Evolutionary conservation across 1,139 yeast genomes (phyloP).

Genomic region (Pichia cactophila): DNA sequence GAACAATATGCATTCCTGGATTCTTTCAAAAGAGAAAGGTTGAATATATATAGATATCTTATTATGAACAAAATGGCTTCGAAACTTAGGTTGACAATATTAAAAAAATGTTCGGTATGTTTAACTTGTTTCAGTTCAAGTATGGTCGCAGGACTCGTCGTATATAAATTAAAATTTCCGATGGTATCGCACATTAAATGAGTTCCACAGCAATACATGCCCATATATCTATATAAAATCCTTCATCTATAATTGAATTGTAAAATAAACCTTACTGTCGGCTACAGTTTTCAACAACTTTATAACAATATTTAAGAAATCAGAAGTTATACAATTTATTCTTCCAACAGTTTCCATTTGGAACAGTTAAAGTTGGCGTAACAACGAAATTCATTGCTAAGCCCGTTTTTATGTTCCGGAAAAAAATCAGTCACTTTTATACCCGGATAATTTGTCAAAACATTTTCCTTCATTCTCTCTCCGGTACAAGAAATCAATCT

Average conservation of each 20-base stretch:
- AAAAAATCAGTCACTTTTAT: slow-evolving; percentile 54
- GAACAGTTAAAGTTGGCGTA: slow-evolving; percentile 66
- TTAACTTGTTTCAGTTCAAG: too few relatives aligned
- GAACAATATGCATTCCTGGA: slow-evolving; percentile 25
- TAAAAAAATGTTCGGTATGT: too few relatives aligned
- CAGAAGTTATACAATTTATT: neutral
- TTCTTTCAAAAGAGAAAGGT: neutral
- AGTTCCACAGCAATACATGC: neutral
- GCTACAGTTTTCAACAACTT: too few relatives aligned
- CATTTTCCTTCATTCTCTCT: slow-evolving; percentile 68
- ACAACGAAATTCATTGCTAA: slow-evolving; percentile 82
- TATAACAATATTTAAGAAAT: too few relatives aligned
- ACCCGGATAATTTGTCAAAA: slow-evolving; percentile 56
- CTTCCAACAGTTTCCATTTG: slow-evolving; percentile 33
- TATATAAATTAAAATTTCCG: too few relatives aligned
- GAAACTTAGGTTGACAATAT: too few relatives aligned
- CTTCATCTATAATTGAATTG: too few relatives aligned
- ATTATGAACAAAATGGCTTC: too few relatives aligned
- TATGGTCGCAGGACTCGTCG: neutral
- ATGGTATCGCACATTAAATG: too few relatives aligned
- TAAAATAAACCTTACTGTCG: too few relatives aligned
- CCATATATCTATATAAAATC: too few relatives aligned
- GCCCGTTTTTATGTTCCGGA: slow-evolving; percentile 79
- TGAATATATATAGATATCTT: too few relatives aligned
- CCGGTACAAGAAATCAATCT: slow-evolving; percentile 75